Base-by-base conservation (phyloP, 139 green algal genomes). In the Chlorella sp. region DNA sequence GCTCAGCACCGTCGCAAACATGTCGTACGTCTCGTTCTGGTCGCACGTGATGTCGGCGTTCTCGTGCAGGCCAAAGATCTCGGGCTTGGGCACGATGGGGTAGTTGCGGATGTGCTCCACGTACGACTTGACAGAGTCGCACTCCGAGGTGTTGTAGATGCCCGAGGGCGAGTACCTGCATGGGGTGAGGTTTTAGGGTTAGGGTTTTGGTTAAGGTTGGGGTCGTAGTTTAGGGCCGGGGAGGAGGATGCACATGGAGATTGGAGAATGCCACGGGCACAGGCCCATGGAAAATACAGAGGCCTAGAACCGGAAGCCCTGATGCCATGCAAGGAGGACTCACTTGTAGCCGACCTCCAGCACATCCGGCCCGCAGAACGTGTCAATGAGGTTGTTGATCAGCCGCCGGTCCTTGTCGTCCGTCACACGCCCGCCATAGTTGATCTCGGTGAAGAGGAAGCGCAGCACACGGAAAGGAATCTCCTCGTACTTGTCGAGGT, bases 21-120 rank as follows among this genome's bases (percentile, higher is more conserved):
- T 81, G 62, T 84, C 84, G 69, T 92, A 92, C n/a, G 88, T 92
- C 77, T 94, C 89, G 35, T 91, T 92, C 84, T 85, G 83, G 70
- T 91, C 85, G 61, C 86, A 89, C 0, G 85, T 90, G 82, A 93
- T 93, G 82, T 93, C 87, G 20, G 87, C 88, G 72, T 93, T 93
- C 10, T 87, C 83, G 71, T 93, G 88, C 72, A 93, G 83, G 23
- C 88, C 88, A 74, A 92, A 91, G 67, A 89, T 88, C 77, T 93
- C 88, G 4, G 88, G 88, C 33, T 50, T 67, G 2, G 84, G 81
- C 33, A 75, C 73, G 66, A 91, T 83, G 24, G 86, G 88, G 71
- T 88, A 85, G 6, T n/a, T 64, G 49, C 70, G 32, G 69, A 92
- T 88, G 69, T 77, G 24, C 49, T 87, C 85, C 26, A 85, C 49